Conservation (phyloP, 2,329 filamentous ascomycete species). For the Fusarium stilboides region DNA sequence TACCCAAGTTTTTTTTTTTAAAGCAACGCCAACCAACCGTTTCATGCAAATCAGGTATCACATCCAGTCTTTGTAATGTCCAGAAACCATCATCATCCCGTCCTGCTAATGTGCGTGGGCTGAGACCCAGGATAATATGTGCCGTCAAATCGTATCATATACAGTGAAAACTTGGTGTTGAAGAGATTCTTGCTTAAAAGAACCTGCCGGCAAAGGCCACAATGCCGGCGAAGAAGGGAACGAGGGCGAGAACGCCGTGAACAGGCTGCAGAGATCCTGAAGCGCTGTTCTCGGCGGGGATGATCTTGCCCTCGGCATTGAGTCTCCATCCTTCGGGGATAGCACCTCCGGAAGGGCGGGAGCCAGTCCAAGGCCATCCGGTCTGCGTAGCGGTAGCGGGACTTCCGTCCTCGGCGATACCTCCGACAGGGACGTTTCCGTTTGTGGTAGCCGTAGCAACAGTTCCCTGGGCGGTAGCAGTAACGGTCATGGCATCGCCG, state of each 20-base stretch:
- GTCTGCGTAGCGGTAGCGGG: constrained; percentile 70
- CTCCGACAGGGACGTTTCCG: constrained; percentile 78
- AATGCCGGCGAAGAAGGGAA: constrained; percentile 49
- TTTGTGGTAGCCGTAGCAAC: constrained; percentile 75
- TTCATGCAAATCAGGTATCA: constrained; percentile 24
- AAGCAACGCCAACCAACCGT: constrained; percentile 29
- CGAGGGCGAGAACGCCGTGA: constrained; percentile 46
- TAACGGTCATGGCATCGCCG: constrained; percentile 66
- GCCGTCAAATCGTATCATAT: constrained; percentile 21
- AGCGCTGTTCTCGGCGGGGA: constrained; percentile 71
- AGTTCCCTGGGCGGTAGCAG: constrained; percentile 72
- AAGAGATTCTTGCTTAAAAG: constrained; percentile 30
- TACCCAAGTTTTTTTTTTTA: constrained; percentile 6
- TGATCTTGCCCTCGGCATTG: constrained; percentile 82
- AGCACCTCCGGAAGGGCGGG: constrained; percentile 65
- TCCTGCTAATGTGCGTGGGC: constrained; percentile 8
- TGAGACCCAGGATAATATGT: constrained; percentile 4
- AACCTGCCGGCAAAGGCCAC: constrained; percentile 46
- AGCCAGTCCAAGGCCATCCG: constrained; percentile 77
- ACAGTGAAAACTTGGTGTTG: constrained; percentile 9
- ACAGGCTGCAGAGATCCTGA: constrained; percentile 51
- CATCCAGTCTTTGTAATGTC: constrained; percentile 13
- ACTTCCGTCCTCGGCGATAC: constrained; percentile 72
- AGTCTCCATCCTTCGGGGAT: constrained; percentile 88
- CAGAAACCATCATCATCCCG: constrained; percentile 11